Base-by-base conservation (phyloP, 2,329 filamentous ascomycete genomes). In the Neodidymelliopsis sp. region DNA sequence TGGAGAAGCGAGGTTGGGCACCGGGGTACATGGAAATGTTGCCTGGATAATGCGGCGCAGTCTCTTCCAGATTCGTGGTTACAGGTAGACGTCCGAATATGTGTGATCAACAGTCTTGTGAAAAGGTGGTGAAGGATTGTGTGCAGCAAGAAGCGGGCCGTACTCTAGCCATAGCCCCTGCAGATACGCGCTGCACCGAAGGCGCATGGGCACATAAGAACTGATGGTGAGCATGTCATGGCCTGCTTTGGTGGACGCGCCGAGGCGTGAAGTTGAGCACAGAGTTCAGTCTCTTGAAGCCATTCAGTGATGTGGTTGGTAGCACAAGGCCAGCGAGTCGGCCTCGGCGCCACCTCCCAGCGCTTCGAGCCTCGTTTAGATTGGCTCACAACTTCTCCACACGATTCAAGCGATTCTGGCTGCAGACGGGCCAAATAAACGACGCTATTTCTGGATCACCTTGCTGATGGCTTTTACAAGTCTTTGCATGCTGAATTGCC, bases 291-390 rank as follows among this genome's bases (percentile, higher is more conserved):
- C 31, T 60, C 41, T 45, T 53, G 57, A 62, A 57, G 62, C 58
- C 56, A 60, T 54, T 60, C 40, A 44, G 45, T 46, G 57, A 29
- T 65, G 66, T 71, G 69, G 66, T 66, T 71, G 69, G 69, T 54
- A 65, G 62, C 59, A 59, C 54, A 40, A 45, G 37, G 56, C 50
- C 38, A 55, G 56, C 45, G 33, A 54, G 52, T 46, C 34, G 56
- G 56, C 47, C 54, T 59, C 29, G 57, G 56, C 57, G 48, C 45
- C 37, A 54, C 24, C 38, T 15, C 41, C 5, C 44, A 43, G 43
- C 43, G 43, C 49, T 37, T 49, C 47, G 33, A 46, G 41, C 7
- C 12, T 34, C 49, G 49, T 39, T 53, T 24, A 45, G 25, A 50
- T 50, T 41, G 47, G 40, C 41, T 31, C n/a, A 41, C 40, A 11